A percentile compares a stretch with the other conserved stretches of the same genome.
These are phyloP conservation scores for Irpex sp. DNA, from an alignment of 1,284 basidiomycete genomes.

Conservation along the genomic window DNA sequence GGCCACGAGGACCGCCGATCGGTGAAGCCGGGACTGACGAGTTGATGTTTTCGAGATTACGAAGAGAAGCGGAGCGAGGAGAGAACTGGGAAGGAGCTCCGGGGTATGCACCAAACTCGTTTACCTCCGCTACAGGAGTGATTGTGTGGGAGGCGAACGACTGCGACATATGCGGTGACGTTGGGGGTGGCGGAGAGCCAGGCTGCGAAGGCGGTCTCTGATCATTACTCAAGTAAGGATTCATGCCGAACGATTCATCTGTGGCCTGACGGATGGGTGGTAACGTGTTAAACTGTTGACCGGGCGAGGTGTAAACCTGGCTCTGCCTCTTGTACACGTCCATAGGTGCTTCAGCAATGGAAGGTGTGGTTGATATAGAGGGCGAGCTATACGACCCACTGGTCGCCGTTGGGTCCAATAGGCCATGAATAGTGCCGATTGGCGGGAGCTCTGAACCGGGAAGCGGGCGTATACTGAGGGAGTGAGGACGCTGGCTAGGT, in stretches of 20 bases:
- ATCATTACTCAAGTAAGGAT: not conserved
- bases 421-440: not conserved
- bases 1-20: constrained; percentile 22
- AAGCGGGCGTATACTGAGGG: constrained; percentile 15
- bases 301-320: not conserved
- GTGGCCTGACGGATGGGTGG: not conserved
- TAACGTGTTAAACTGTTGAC: not conserved
- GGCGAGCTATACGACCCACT: not conserved
- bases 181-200: constrained; percentile 1
- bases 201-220: constrained; percentile 1
- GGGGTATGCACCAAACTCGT: constrained; percentile 24
- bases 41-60: constrained; percentile 4
- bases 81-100: constrained; percentile 11
- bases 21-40: constrained; percentile 11
- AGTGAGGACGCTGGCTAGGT: constrained; percentile 25
- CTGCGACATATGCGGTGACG: not conserved
- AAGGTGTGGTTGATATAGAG: not conserved
- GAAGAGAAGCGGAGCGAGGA: constrained; percentile 20
- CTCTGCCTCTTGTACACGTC: not conserved
- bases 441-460: constrained; percentile 13
- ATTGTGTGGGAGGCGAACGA: constrained; percentile 3
- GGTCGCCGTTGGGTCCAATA: not conserved
- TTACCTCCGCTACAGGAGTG: constrained; percentile 12
- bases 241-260: constrained; percentile 1
- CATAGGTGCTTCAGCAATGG: not conserved